A percentile compares a stretch with the other conserved stretches of the same genome.
Conservation (phyloP, 179 eudicot genomes). For the Spinacia oleracea region DNA sequence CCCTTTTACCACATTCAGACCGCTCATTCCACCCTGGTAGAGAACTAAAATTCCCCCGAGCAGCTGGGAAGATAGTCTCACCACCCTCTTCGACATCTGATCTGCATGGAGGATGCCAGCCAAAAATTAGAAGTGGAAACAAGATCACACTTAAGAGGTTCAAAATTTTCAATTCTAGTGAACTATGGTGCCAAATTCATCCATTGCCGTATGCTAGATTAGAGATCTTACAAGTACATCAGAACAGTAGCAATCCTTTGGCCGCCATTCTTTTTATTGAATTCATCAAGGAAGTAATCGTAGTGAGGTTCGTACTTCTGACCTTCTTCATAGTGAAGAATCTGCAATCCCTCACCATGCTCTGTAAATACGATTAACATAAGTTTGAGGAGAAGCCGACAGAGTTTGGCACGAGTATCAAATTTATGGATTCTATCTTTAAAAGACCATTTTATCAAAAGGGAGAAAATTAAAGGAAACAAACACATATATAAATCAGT, state of each 20-base stretch:
- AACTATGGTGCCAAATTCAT: background rate
- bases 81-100: slow-evolving; percentile 99
- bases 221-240: slow-evolving; percentile 74
- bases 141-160: background rate
- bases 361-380: slow-evolving; percentile 50
- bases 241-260: slow-evolving; percentile 83
- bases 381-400: background rate
- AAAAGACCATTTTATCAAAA: background rate
- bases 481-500: background rate
- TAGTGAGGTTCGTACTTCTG: slow-evolving; percentile 92
- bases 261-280: slow-evolving; percentile 85
- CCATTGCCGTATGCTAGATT: slow-evolving; percentile 1
- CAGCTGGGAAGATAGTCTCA: slow-evolving; percentile 85
- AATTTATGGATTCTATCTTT: background rate
- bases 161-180: background rate
- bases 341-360: slow-evolving; percentile 93
- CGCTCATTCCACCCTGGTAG: slow-evolving; percentile 72
- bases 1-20: slow-evolving; percentile 84
- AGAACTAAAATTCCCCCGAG: slow-evolving; percentile 66
- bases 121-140: background rate
- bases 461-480: background rate
- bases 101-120: slow-evolving; percentile 35
- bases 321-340: slow-evolving; percentile 89
- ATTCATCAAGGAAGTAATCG: slow-evolving; percentile 80
- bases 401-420: background rate